Conservation (phyloP, 441 rosid genomes). For the Gossypium davidsonii region DNA sequence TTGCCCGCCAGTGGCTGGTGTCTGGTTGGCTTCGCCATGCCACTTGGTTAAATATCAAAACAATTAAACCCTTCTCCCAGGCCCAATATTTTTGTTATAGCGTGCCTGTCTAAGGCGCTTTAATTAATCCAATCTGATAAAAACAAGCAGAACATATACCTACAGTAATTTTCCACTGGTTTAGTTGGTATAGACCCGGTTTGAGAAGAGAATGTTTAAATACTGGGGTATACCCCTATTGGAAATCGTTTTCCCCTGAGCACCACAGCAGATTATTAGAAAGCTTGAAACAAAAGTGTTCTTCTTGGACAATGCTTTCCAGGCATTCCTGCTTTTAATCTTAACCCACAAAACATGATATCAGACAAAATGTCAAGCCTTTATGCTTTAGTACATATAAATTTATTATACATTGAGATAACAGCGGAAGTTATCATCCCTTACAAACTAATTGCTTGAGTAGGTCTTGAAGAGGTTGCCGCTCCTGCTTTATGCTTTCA, state of each 20-base stretch:
- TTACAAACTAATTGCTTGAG: slow-evolving; percentile 42
- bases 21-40: background rate
- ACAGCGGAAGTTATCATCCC: slow-evolving; percentile 20
- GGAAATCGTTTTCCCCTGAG: background rate
- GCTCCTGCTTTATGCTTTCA: slow-evolving; percentile 54
- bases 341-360: background rate
- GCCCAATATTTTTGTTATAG: background rate
- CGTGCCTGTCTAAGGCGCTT: background rate
- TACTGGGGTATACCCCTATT: background rate
- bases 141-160: background rate
- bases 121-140: background rate
- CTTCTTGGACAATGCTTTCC: background rate
- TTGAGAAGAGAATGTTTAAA: background rate
- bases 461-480: slow-evolving; percentile 36
- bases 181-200: background rate
- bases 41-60: background rate
- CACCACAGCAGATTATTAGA: background rate
- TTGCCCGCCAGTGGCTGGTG: background rate
- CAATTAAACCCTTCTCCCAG: background rate
- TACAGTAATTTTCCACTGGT: background rate
- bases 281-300: background rate
- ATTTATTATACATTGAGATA: background rate
- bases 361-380: background rate
- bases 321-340: background rate
- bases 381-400: background rate